These are phyloP conservation scores for Microbotryum violaceum DNA, from an alignment of 1,284 basidiomycete species.

Conservation along the genomic window DNA sequence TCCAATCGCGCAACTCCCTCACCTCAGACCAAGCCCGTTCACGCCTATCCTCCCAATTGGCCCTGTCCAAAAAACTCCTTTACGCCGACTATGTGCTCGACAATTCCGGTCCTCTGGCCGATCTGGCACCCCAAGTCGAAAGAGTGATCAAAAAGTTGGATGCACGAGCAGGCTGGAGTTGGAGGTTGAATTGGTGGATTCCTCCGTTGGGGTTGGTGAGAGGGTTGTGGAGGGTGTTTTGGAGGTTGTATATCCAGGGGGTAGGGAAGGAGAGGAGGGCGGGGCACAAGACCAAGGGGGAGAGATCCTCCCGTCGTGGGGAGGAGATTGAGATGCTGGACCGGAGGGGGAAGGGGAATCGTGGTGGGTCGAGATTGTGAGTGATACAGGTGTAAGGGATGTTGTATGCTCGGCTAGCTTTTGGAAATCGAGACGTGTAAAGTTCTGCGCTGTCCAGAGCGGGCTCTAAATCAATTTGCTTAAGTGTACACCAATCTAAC, in stretches of 20 bases:
- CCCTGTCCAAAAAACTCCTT: constrained; percentile 66
- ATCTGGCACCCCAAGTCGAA: constrained; percentile 63
- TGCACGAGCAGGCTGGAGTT: constrained; percentile 57
- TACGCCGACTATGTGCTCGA: constrained; percentile 84
- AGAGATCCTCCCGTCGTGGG: background rate
- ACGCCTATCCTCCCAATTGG: constrained; percentile 71
- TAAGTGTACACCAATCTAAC: too few species aligned
- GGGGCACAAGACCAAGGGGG: constrained; percentile 17
- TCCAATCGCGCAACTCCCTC: constrained; percentile 48
- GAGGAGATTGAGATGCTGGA: constrained; percentile 27
- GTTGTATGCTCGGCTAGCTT: too few species aligned
- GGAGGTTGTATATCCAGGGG: constrained; percentile 27
- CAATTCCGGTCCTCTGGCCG: constrained; percentile 68
- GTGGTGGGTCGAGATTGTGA: too few species aligned
- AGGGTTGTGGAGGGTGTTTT: constrained; percentile 38
- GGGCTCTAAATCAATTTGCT: too few species aligned
- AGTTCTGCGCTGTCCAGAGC: too few species aligned
- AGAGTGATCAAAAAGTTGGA: constrained; percentile 55
- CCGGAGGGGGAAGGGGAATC: background rate
- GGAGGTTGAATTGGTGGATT: constrained; percentile 66
- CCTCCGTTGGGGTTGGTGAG: constrained; percentile 60
- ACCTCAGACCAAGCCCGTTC: constrained; percentile 52
- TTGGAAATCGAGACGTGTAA: too few species aligned
- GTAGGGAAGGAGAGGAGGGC: constrained; percentile 28
- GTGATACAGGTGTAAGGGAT: too few species aligned